Conservation (phyloP, 768 basidiomycete species). For the Amanita rimosa region DNA sequence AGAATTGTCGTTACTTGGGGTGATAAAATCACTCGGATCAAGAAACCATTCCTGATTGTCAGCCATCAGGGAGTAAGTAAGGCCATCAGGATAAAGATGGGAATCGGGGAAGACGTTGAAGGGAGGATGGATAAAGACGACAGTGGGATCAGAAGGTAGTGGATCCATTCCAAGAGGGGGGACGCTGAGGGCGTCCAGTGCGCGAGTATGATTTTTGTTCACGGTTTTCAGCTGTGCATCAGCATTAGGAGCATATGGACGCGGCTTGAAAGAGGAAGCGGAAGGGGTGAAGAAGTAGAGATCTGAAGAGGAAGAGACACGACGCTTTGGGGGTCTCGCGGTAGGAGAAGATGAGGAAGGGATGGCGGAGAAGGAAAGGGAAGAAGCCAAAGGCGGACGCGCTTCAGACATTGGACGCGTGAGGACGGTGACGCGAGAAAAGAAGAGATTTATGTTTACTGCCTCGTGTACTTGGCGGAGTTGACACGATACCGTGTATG, state of each 20-base stretch:
- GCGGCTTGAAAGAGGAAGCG: conserved; percentile 53
- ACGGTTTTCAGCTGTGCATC: conserved; percentile 15
- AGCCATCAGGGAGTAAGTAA: conserved; percentile 64
- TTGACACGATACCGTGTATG: conserved; percentile 27
- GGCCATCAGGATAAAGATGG: conserved; percentile 48
- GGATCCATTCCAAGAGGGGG: conserved; percentile 58
- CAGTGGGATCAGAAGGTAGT: conserved; percentile 47
- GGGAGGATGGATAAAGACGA: conserved; percentile 66
- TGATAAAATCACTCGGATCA: conserved; percentile 52
- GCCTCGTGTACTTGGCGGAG: conserved; percentile 21
- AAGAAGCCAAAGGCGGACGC: conserved; percentile 16
- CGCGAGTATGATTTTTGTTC: conserved; percentile 19
- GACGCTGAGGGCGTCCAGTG: conserved; percentile 30
- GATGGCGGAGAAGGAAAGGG: conserved; percentile 12
- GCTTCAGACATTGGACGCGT: conserved; percentile 7
- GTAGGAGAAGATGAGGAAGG: conserved; percentile 17
- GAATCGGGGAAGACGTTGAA: conserved; percentile 58
- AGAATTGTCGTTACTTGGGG: conserved; percentile 31
- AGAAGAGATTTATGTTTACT: conserved; percentile 18
- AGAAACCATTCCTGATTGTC: conserved; percentile 76
- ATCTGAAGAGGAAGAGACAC: conserved; percentile 32
- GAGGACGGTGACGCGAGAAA: conserved; percentile 12
- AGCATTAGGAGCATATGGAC: conserved; percentile 41
- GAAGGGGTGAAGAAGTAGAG: conserved; percentile 54
- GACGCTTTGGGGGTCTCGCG: conserved; percentile 34